These are phyloP conservation scores for Coemansia sp. DNA, from an alignment of 192 early-diverging fungal species.

Conservation along the genomic window DNA sequence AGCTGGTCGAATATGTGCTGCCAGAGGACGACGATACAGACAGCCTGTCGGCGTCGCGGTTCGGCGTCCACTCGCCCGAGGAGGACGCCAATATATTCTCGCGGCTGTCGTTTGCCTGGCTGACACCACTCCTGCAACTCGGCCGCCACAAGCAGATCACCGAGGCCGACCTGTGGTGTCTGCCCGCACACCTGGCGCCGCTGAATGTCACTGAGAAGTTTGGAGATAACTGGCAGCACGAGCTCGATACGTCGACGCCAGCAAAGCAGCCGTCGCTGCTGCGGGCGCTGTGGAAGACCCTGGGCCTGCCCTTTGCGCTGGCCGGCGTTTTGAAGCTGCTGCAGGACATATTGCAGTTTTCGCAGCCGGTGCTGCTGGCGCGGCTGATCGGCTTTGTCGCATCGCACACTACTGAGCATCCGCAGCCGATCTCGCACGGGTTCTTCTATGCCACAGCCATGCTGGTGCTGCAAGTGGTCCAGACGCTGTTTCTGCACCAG, in stretches of 20 bases:
- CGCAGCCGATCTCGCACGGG: conserved; percentile 68
- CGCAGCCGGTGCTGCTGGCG: conserved; percentile 74
- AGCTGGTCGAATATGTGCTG: conserved; percentile 10
- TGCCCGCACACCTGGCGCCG: conserved; percentile 60
- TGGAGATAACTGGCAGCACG: conserved; percentile 63
- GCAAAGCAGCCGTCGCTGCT: conserved; percentile 82
- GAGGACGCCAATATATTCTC: conserved; percentile 78
- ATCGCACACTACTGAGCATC: conserved; percentile 26
- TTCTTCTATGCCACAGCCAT: conserved; percentile 77
- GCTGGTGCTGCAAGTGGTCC: conserved; percentile 66
- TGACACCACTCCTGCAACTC: conserved; percentile 74
- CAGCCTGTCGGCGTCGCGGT: neutral
- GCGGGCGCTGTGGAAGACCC: conserved; percentile 56
- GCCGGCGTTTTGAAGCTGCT: conserved; percentile 73
- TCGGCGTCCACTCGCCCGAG: conserved; percentile 59
- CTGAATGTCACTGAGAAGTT: conserved; percentile 59
- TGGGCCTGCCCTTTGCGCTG: conserved; percentile 64
- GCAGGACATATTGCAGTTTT: conserved; percentile 74
- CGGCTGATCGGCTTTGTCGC: conserved; percentile 63
- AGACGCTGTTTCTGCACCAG: conserved; percentile 82
- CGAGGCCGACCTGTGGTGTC: conserved; percentile 70
- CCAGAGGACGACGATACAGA: conserved; percentile 3
- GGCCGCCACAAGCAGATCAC: conserved; percentile 69
- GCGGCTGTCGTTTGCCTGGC: conserved; percentile 80
- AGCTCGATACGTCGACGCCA: conserved; percentile 48